Base-by-base conservation (phyloP, 768 basidiomycete genomes). In the Mrakia gelida region DNA sequence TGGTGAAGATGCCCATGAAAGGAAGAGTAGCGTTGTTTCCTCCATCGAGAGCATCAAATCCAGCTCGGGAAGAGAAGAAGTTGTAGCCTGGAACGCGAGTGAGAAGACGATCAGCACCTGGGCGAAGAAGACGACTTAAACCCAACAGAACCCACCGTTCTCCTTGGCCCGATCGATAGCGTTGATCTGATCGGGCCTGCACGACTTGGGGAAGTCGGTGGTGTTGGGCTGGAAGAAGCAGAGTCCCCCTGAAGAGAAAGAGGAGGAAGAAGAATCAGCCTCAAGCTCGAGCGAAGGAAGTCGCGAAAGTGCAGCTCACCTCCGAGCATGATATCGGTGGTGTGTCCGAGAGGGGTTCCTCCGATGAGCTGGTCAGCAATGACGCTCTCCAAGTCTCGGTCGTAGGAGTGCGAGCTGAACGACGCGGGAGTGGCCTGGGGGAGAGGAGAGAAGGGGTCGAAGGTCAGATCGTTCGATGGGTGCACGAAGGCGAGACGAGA, bases 281-380 rank as follows among this genome's bases (percentile, higher is more conserved):
- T 45, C 5, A 1, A 45, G 45, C 2, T 52, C 1, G 49, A 52
- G 21, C 9, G 45, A 45, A 15, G 45, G 45, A 15, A 45, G 45
- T 52, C 49, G 18, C 18, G 15, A 16, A 21, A 52, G 16, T 5
- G 38, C 38, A 1, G 1, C 49, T 52, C 49, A 52, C 83, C 83
- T 7, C 82, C 83, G 34, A 83, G 73, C n/a, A 81, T 80, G 28
- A 83, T 26, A 68, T 83, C 83, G n/a, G 82, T 82, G 1, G 73
- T 73, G 16, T 71, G 73, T 21, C 81, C 82, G 28, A 70, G 67
- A n/a, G 67, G 67, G 9, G 67, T 70, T 26, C 67, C 67, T n/a
- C 67, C 67, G 26, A 70, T 70, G 21, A 83, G 76, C 30, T 80
- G 79, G 21, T 30, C 34, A 38, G 82, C 82, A 21, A 82, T 81